Base-by-base conservation (phyloP, 2,329 filamentous ascomycete species). In the Pseudocercospora ulei region DNA sequence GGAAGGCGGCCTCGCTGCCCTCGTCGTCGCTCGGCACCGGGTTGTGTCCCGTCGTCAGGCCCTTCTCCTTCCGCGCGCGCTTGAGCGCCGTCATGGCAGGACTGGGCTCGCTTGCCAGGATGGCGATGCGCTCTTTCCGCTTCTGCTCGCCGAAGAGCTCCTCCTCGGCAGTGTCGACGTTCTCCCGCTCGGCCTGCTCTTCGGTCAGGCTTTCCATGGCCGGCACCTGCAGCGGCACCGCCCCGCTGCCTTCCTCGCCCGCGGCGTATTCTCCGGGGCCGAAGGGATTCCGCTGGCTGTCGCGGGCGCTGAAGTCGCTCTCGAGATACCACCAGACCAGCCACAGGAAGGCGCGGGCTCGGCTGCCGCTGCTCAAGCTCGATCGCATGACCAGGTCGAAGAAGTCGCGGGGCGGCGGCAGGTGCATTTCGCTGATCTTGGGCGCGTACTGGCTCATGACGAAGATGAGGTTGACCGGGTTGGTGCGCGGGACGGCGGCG, bases 271-370 rank as follows among this genome's bases (percentile, higher is more conserved):
- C 59, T n/a, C 68, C 68, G 7, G 60, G 61, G 0, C 90, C 90
- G 54, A 95, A 98, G 0, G 90, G 90, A 55, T 98, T 98, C 52
- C 83, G 80, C 31, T 84, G 72, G 28, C 85, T 88, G 39, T 83
- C 85, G 54, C 94, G 83, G 52, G 81, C 77, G 0, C 83, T 83
- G 52, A 95, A 96, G 59, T 95, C 85, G 17, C 87, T 94, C 60
- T 98, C 90, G 11, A 98, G 72, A 57, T 98, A 96, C 69, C 90
- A 95, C 90, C 90, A 98, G 78, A 98, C 92, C 47, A 98, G 69
- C 90, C 90, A 98, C 12, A 98, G 66, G 53, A 98, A 98, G 0
- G 88, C 88, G 28, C 69, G 78, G 1, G 90, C 87, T 47, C 90
- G 76, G 46, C 84, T 93, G 50, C 70, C 66, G 62, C 87, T 96